Evolutionary conservation across 129 eudicot species (phyloP).

Genomic region (Gnaphalium uliginosum): DNA sequence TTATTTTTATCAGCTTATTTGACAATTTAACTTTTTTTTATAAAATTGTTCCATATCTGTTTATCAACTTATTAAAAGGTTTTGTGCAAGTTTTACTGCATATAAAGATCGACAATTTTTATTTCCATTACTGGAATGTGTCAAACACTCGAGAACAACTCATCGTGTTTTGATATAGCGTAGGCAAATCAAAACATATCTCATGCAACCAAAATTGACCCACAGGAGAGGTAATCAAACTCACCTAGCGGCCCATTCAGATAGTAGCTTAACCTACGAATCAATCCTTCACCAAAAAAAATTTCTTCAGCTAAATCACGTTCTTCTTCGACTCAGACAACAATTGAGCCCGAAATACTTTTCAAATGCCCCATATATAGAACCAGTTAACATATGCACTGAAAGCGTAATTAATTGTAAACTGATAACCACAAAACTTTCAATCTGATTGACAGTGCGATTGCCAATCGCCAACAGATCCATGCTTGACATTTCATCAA

Average conservation of each 20-base stretch:
- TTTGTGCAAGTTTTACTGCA: no score
- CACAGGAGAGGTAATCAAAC: background rate
- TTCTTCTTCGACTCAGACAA: background rate
- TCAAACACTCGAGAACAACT: background rate
- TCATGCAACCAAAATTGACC: background rate
- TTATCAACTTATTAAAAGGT: no score
- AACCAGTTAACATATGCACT: background rate
- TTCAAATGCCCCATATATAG: background rate
- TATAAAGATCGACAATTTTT: no score
- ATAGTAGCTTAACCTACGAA: background rate
- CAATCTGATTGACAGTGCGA: background rate
- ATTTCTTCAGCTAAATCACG: background rate
- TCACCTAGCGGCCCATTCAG: background rate
- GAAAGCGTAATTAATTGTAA: background rate
- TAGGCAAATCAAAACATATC: background rate
- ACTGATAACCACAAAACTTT: background rate
- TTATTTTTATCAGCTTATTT: no score
- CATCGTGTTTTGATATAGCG: background rate
- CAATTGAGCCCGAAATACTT: background rate
- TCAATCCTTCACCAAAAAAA: background rate
- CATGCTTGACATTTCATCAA: constrained; percentile 23
- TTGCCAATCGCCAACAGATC: constrained; percentile 1
- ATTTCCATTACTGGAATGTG: background rate
- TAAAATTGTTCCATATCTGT: no score
- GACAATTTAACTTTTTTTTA: no score